A percentile compares a stretch with the other conserved stretches of the same genome.
phyloP scores from a whole-genome alignment of 2,329 filamentous ascomycete genomes.

The Cadophora luteo-olivacea region DNA sequence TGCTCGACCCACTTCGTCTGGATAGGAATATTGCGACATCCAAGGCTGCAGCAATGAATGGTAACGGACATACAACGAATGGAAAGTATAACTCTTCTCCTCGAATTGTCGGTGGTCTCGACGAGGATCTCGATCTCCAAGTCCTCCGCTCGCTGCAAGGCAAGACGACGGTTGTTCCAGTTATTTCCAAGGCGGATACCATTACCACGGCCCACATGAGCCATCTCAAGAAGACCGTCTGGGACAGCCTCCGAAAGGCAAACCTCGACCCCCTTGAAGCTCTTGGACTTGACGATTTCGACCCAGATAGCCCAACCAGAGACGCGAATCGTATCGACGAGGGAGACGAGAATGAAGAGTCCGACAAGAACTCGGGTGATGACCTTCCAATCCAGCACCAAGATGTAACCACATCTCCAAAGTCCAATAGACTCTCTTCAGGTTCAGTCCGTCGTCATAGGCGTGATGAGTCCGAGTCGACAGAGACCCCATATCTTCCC shows the following conservation, averaged over 20 bases:
- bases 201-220: slow-evolving; percentile 96
- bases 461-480: slow-evolving; percentile 49
- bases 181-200: slow-evolving; percentile 96
- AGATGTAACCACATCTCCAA: slow-evolving; percentile 43
- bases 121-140: slow-evolving; percentile 89
- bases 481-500: slow-evolving; percentile 75
- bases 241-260: slow-evolving; percentile 83
- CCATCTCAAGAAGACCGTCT: slow-evolving; percentile 88
- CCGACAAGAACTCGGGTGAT: slow-evolving; percentile 42
- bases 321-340: slow-evolving; percentile 59
- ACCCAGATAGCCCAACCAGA: slow-evolving; percentile 58
- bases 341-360: slow-evolving; percentile 54
- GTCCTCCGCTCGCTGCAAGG: slow-evolving; percentile 86
- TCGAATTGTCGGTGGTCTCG: slow-evolving; percentile 70
- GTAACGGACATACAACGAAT: slow-evolving; percentile 50
- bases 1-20: slow-evolving; percentile 86
- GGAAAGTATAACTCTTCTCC: slow-evolving; percentile 52
- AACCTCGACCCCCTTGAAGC: slow-evolving; percentile 89
- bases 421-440: slow-evolving; percentile 42
- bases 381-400: slow-evolving; percentile 48
- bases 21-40: slow-evolving; percentile 80
- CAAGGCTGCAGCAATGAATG: slow-evolving; percentile 60
- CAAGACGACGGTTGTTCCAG: slow-evolving; percentile 93
- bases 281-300: slow-evolving; percentile 80
- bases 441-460: slow-evolving; percentile 44